Conservation (phyloP, 2,329 filamentous ascomycete genomes). For the Tolypocladium amazonense region DNA sequence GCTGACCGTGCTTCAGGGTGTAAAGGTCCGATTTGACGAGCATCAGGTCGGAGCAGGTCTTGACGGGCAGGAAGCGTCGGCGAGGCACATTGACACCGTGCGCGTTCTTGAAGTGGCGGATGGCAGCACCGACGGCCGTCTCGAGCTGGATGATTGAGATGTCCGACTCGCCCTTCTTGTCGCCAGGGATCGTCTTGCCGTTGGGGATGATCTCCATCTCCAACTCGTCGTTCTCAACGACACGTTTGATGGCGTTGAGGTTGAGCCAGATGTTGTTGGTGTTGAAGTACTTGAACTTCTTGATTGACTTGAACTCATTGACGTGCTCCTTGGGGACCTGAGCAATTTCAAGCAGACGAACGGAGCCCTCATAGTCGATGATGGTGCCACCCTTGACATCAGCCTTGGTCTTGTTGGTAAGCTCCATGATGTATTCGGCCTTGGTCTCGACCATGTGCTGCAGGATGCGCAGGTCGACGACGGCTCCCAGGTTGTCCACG, state of each 20-base stretch:
- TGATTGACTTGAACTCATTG: conserved; percentile 99
- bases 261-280: conserved; percentile 99
- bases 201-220: conserved; percentile 99
- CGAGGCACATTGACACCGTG: conserved; percentile 98
- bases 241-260: conserved; percentile 92
- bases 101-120: conserved; percentile 96
- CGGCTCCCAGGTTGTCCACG: conserved; percentile 95
- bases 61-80: conserved; percentile 96
- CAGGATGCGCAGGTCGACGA: conserved; percentile 94
- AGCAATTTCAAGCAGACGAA: conserved; percentile 94
- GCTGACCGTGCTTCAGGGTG: conserved; percentile 95
- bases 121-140: conserved; percentile 95
- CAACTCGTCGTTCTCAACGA: conserved; percentile 96
- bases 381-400: conserved; percentile 99
- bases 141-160: conserved; percentile 96
- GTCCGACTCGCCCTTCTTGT: conserved; percentile 99
- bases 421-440: conserved; percentile 98
- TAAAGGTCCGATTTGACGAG: conserved; percentile 99
- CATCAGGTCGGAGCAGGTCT: conserved; percentile 99
- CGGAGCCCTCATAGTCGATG: conserved; percentile 96
- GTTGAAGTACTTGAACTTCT: conserved; percentile 99
- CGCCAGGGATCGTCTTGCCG: conserved; percentile 94
- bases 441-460: conserved; percentile 99
- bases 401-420: conserved; percentile 99
- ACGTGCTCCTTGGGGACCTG: conserved; percentile 99